Base-by-base conservation (phyloP, 805 yeast species). In the Ogataea paraovalis region DNA sequence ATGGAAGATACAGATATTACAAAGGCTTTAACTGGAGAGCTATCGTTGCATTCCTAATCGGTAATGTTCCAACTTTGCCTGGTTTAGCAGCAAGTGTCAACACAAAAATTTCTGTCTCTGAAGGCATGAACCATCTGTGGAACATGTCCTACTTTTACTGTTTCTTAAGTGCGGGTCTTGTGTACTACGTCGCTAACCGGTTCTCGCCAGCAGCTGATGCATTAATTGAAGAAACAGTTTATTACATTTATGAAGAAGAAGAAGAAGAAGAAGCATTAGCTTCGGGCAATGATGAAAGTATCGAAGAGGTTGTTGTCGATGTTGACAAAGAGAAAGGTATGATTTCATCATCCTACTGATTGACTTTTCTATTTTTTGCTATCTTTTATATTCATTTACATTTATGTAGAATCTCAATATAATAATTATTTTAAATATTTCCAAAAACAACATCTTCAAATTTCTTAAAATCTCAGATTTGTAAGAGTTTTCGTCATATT, bases 21-120 rank as follows among this genome's bases (percentile, higher is more conserved):
- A 59, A 54, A 36, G 82, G 82, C 9, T 44, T 70, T 53, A 74
- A 77, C 58, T 71, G 72, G 71, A 66, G 77, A 54, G 69, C 73
- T 14, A 48, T 66, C 16, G 41, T 65, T 9, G 64, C 72, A 3
- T 76, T 74, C 68, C 43, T 65, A 4, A 49, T 62, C 20, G 72
- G 77, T 16, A 59, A 65, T 30, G 61, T 61, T n/a, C 73, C 73
- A 3, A 69, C 69, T 18, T 50, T 71, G 9, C 74, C 75, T 1
- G 74, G 75, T 7, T 51, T 70, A 50, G 66, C 67, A 9, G 48
- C 62, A 18, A 59, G 57, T 22, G 67, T 70, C 3, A 61, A 61
- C 42, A 44, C 66, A 1, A 48, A 39, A 18, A 54, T 66, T 23
- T 19, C 30, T 0, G 44, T 66, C 32, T 52, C 53, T 39, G 46